phyloP scores from a whole-genome alignment of 805 yeast species.

The Ogataea nonfermentans region DNA sequence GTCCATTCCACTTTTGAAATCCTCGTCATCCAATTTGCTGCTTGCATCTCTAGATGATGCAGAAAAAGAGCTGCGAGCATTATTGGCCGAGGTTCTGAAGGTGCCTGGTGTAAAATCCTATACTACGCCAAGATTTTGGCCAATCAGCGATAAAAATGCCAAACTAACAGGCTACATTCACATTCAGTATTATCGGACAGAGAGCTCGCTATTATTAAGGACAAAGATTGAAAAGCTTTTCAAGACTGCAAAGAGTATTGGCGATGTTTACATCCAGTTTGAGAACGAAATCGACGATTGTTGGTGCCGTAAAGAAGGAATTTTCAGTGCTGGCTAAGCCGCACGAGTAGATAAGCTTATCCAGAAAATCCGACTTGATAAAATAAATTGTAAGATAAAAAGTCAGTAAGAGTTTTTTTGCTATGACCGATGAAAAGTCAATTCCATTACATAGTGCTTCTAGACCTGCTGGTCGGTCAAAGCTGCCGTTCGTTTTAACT shows the following conservation, averaged over 20 bases:
- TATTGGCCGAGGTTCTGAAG: slow-evolving; percentile 63
- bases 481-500: too few species aligned
- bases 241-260: slow-evolving; percentile 20
- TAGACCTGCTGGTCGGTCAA: too few species aligned
- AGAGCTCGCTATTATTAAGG: slow-evolving; percentile 28
- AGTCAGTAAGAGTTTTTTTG: not conserved
- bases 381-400: too few species aligned
- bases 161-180: slow-evolving; percentile 76
- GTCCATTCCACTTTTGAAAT: slow-evolving; percentile 77
- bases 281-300: slow-evolving; percentile 41
- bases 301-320: slow-evolving; percentile 36
- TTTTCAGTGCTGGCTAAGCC: slow-evolving; percentile 24
- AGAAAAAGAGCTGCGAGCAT: slow-evolving; percentile 61
- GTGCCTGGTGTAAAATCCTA: slow-evolving; percentile 82
- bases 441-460: too few species aligned
- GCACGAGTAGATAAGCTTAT: slow-evolving; percentile 1
- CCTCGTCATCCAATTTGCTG: slow-evolving; percentile 73
- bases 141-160: slow-evolving; percentile 39
- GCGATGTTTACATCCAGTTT: slow-evolving; percentile 31
- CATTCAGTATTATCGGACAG: slow-evolving; percentile 56
- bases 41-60: slow-evolving; percentile 52
- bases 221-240: slow-evolving; percentile 30
- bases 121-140: slow-evolving; percentile 92
- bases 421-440: not conserved
- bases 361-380: not conserved